Evolutionary conservation across 441 rosid species (phyloP), one percentile per base, ranked within the genome.

Genomic region (Kokia cookei): DNA sequence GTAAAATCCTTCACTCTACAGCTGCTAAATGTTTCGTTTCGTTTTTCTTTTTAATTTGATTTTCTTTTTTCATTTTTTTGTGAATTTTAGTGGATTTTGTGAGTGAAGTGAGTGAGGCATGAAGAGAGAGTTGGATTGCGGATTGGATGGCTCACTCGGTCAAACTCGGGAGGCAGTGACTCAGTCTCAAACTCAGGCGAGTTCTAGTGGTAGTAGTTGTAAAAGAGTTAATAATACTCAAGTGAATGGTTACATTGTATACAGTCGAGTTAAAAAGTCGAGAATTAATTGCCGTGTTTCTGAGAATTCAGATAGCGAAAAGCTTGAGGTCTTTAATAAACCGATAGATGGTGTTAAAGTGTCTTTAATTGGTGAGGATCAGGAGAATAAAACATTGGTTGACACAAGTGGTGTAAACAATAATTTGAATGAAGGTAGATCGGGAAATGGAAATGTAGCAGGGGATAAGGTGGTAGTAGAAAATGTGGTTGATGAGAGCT

Each of bases 241-340:
- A 76, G 89, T 88, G 37, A 91, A 88, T 83, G 92, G 97, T 76
- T 88, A 78, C 58, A 83, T 90, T 69, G 94, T 93, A 61, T 89
- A 93, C 67, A 87, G 90, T 67, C 88, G 96, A 75, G 76, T 76
- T 27, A 86, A 81, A 79, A 91, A 80, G 83, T 75, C 75, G 72
- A 76, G 77, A 66, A 62, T 69, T 69, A 35, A 65, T 37, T 75
- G 75, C 57, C 57, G 69, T 67, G 77, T 82, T 47, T 64, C 43
- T 37, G 83, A 73, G 26, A 62, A 77, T 48, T 72, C 40, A 51
- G 74, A 61, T 19, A 76, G 29, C 55, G 69, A 77, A 54, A 73
- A 67, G 69, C 29, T 54, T 2, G 68, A 73, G 47, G 59, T 72
- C 63, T 73, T 61, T 22, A 75, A 73, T 42, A 81, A 76, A 9